Evolutionary conservation across 306 rosid species (phyloP), one percentile per base, ranked within the genome.

Genomic region (Acacia melanoxylon): DNA sequence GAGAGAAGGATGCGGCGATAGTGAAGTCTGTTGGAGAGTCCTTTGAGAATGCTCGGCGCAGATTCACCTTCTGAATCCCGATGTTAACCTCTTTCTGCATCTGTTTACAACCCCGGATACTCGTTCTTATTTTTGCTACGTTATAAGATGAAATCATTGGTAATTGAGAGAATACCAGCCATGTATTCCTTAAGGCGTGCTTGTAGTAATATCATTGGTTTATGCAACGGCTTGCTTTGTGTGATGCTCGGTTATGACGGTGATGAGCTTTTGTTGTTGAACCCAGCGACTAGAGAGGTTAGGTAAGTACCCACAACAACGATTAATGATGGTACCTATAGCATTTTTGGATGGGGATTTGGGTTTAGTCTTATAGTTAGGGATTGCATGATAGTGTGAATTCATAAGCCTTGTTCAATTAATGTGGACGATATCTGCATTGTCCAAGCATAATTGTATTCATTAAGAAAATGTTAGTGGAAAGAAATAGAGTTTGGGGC

Each of bases 331-430:
- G 14, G 16, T 13, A 13, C 13, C 13, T 22, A 10, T 17, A 3
- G 12, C 33, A n/a, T 9, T 24, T 0, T 66, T 52, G 9, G 1
- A 52, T n/a, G 13, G 19, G 86, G 86, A 16, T 83, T 74, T 61
- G 83, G 83, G 8, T 83, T 73, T 70, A 52, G 72, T 27, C 68
- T 77, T 6, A 0, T 41, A 13, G 20, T 48, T 29, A 16, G 74
- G 59, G 86, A 83, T 56, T 83, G 78, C 48, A 78, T 74, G 80
- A 74, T 83, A 13, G 77, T 83, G 10, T 22, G 46, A 62, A 42
- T 78, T 46, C 24, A 68, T 14, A 29, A n/a, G n/a, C n/a, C n/a
- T n/a, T n/a, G n/a, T n/a, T n/a, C n/a, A n/a, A n/a, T n/a, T n/a
- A n/a, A n/a, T n/a, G n/a, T n/a, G n/a, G n/a, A n/a, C n/a, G n/a